Evolutionary conservation across 2,329 filamentous ascomycete genomes (phyloP).

Genomic region (Chaetomium olivaceum): DNA sequence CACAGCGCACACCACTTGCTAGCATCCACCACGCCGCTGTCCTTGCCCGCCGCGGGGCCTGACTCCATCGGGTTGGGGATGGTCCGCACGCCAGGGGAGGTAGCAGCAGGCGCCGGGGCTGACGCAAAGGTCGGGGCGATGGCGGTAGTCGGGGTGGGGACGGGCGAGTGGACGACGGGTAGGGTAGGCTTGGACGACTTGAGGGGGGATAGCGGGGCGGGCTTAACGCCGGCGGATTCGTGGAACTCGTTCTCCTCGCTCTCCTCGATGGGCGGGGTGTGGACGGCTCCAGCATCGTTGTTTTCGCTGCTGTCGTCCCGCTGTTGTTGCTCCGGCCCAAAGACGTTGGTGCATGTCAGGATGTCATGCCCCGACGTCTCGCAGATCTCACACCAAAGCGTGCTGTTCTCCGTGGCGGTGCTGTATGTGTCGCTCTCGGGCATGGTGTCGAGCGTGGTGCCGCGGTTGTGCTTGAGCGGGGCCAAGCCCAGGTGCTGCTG

Average conservation of each 20-base stretch:
- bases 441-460: constrained; percentile 65
- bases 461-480: constrained; percentile 43
- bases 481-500: constrained; percentile 41
- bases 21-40: constrained; percentile 74
- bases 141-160: constrained; percentile 35
- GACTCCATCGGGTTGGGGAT: constrained; percentile 64
- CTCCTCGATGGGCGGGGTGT: not conserved
- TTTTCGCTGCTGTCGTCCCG: constrained; percentile 28
- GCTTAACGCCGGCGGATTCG: constrained; percentile 42
- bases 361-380: constrained; percentile 92
- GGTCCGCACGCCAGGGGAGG: constrained; percentile 40
- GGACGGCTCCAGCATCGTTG: not conserved
- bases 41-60: constrained; percentile 74
- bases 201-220: constrained; percentile 57
- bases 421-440: constrained; percentile 70
- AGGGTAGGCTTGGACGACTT: constrained; percentile 36
- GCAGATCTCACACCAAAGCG: constrained; percentile 92
- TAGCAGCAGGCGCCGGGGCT: constrained; percentile 33
- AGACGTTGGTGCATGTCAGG: constrained; percentile 90
- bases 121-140: constrained; percentile 32
- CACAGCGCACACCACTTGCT: constrained; percentile 97
- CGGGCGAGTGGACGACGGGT: constrained; percentile 28
- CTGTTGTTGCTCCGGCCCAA: constrained; percentile 49
- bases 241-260: constrained; percentile 5
- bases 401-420: constrained; percentile 69